Evolutionary conservation across 2,329 filamentous ascomycete genomes (phyloP).

Genomic region (Metarhizium robertsii): DNA sequence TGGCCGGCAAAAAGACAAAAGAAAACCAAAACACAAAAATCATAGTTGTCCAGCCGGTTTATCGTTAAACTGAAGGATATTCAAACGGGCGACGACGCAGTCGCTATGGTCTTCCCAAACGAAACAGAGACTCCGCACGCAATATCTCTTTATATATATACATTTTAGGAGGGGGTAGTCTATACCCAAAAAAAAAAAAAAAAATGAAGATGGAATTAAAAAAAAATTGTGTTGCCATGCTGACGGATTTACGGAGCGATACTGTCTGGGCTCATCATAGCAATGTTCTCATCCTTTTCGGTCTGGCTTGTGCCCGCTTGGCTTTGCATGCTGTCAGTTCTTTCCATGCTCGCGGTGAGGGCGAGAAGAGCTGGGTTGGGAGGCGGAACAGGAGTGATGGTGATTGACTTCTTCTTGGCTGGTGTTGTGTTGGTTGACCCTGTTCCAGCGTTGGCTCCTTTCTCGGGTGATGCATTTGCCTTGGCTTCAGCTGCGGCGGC

Average conservation of each 20-base stretch:
- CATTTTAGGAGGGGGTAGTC: background rate
- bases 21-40: background rate
- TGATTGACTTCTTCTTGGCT: constrained; percentile 43
- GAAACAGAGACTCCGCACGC: background rate
- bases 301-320: constrained; percentile 52
- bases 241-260: constrained; percentile 36
- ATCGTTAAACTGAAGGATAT: background rate
- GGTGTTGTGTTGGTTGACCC: constrained; percentile 29
- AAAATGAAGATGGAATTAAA: background rate
- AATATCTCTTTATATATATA: background rate
- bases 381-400: constrained; percentile 25
- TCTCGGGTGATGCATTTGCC: constrained; percentile 26
- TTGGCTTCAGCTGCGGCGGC: constrained; percentile 44
- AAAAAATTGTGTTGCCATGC: background rate
- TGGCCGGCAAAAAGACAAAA: background rate
- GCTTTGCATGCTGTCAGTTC: constrained; percentile 47
- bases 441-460: constrained; percentile 13
- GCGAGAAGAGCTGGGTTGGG: constrained; percentile 31
- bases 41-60: background rate
- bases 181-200: background rate
- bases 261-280: constrained; percentile 81
- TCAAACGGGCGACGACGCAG: background rate
- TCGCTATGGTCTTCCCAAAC: background rate
- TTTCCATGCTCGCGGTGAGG: constrained; percentile 45
- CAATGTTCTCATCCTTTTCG: constrained; percentile 58